Conservation (phyloP, 805 yeast genomes). For the Yarrowia hollandica region DNA sequence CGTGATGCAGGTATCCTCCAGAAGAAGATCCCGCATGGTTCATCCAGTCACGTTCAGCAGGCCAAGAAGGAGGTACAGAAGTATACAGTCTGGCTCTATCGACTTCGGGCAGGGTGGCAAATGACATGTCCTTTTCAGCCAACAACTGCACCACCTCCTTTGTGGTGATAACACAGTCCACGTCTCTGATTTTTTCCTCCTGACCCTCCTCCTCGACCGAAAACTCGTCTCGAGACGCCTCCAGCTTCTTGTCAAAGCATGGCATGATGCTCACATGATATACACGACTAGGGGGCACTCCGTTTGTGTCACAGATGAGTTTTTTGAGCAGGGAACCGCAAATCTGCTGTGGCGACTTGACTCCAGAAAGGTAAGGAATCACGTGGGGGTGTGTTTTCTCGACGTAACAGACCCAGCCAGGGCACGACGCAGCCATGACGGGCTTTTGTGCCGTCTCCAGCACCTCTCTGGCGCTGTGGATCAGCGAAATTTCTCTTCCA, state of each 20-base stretch:
- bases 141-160: conserved; percentile 77
- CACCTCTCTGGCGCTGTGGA: conserved; percentile 50
- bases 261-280: conserved; percentile 94
- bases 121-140: neutral
- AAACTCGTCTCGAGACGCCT: conserved; percentile 82
- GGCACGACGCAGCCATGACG: conserved; percentile 73
- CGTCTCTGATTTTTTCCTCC: conserved; percentile 51
- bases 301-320: conserved; percentile 45
- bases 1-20: conserved; percentile 84
- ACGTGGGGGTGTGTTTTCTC: conserved; percentile 93
- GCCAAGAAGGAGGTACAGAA: conserved; percentile 66
- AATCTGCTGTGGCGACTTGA: conserved; percentile 90
- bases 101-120: conserved; percentile 36
- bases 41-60: conserved; percentile 60
- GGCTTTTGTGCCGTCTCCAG: conserved; percentile 45
- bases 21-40: conserved; percentile 78
- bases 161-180: conserved; percentile 93
- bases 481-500: conserved; percentile 69
- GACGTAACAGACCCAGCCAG: conserved; percentile 95
- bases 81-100: conserved; percentile 45
- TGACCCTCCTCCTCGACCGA: conserved; percentile 34
- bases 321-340: conserved; percentile 77
- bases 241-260: conserved; percentile 93
- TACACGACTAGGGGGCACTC: conserved; percentile 42
- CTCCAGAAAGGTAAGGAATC: conserved; percentile 64